Evolutionary conservation across 2,329 filamentous ascomycete genomes (phyloP), one percentile per base, ranked within the genome.

Genomic region (Cercospora sp.): DNA sequence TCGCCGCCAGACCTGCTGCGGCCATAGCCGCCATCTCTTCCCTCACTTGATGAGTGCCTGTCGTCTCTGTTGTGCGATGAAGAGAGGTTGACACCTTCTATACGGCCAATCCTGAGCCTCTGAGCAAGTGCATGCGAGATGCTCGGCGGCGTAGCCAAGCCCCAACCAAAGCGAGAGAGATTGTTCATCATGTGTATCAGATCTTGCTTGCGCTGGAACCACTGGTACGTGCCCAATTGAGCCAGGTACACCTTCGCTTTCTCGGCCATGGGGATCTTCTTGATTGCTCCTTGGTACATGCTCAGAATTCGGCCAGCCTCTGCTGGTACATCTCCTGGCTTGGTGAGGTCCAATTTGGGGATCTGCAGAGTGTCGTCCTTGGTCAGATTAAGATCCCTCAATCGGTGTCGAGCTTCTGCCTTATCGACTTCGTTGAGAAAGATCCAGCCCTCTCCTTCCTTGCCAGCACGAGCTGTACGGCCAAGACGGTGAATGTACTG

Each of bases 391-490:
- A 93, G 82, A 3, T 84, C 84, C 5, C 79, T 77, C 63, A 94
- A 84, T 59, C 86, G 81, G 9, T 75, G 73, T 55, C 86, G 82
- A 3, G 87, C 82, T 55, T 81, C 78, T 0, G 71, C 18, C 6
- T 85, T 77, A 73, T 92, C 89, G 13, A 83, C 75, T 10, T 86
- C 79, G 1, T 87, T 82, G 1, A 92, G 70, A 58, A 94, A 79
- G 37, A 94, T 79, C 85, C 87, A 92, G 66, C 89, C 91, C 75
- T 91, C 84, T 55, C 91, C 91, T 72, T 88, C 84, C 78, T 91
- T 91, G 69, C 89, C 88, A 30, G 91, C 91, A 75, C 92, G 89
- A 66, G 79, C 84, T 9, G 84, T 85, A 66, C 84, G 83, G 37
- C 84, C 84, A 58, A 85, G 78, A 65, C 84, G 82, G 72, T 85